A percentile compares a stretch with the other conserved stretches of the same genome.
phyloP scores from a whole-genome alignment of 1,139 yeast species.

The Petasospora fabianii region DNA sequence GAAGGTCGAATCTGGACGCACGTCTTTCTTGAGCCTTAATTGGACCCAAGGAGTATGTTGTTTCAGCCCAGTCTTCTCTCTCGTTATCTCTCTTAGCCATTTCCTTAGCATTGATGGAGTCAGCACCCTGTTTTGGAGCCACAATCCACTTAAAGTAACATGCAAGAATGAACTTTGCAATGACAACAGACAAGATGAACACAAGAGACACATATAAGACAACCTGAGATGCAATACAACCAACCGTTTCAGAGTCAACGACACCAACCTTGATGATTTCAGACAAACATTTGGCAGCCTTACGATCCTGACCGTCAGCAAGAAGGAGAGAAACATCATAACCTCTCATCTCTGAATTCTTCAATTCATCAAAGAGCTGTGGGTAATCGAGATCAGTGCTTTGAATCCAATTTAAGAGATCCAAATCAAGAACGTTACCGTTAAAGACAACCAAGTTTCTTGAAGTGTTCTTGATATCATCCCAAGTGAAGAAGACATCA shows the following conservation, averaged over 20 bases:
- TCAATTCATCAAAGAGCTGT: slow-evolving; percentile 57
- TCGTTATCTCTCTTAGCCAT: slow-evolving; percentile 53
- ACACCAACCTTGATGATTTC: slow-evolving; percentile 88
- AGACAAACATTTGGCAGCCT: slow-evolving; percentile 76
- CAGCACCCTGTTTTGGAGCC: slow-evolving; percentile 78
- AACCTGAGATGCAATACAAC: slow-evolving; percentile 90
- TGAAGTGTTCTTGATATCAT: slow-evolving; percentile 65
- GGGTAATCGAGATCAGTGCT: slow-evolving; percentile 71
- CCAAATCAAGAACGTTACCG: slow-evolving; percentile 82
- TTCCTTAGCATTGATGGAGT: slow-evolving; percentile 50
- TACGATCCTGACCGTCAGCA: slow-evolving; percentile 64
- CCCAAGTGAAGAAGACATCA: slow-evolving; percentile 89
- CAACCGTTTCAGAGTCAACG: slow-evolving; percentile 85
- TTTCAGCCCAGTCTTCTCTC: slow-evolving; percentile 78
- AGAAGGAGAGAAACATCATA: slow-evolving; percentile 77
- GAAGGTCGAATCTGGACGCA: slow-evolving; percentile 26
- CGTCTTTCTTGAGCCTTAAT: slow-evolving; percentile 21
- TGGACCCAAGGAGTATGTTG: slow-evolving; percentile 50
- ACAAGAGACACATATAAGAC: slow-evolving; percentile 78
- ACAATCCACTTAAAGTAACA: slow-evolving; percentile 85
- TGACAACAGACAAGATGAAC: slow-evolving; percentile 77
- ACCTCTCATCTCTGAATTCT: slow-evolving; percentile 61
- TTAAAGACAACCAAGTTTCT: slow-evolving; percentile 82
- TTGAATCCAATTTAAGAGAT: slow-evolving; percentile 70
- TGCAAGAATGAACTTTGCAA: slow-evolving; percentile 75